Percentiles rank a stretch among this genome's conserved stretches.
Evolutionary conservation across 345 rosid species (phyloP).

Genomic region (Psidium guajava): DNA sequence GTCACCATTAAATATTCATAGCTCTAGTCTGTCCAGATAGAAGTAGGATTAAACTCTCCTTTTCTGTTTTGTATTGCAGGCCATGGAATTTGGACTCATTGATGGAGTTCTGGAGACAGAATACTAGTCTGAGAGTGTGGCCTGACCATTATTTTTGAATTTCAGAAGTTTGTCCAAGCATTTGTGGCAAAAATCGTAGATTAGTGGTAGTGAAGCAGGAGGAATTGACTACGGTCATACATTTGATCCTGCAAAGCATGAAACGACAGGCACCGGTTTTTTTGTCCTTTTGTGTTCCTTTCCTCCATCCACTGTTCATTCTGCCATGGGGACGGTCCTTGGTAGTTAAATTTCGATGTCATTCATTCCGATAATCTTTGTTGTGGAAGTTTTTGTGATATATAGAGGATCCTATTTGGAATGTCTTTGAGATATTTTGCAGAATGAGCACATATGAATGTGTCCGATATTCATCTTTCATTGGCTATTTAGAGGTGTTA

Average conservation of each 20-base stretch:
- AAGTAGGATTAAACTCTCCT: neutral
- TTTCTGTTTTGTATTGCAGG: constrained; percentile 29
- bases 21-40: neutral
- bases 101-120: constrained; percentile 80
- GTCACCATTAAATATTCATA: neutral
- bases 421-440: neutral
- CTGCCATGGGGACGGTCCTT: neutral
- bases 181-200: neutral
- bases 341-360: neutral
- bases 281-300: neutral
- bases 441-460: neutral
- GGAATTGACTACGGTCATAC: neutral
- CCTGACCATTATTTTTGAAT: neutral
- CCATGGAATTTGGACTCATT: constrained; percentile 77
- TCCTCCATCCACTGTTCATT: neutral
- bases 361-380: neutral
- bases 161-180: neutral
- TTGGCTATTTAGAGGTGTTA: neutral
- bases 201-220: neutral
- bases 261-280: neutral
- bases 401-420: neutral
- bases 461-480: neutral
- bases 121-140: constrained; percentile 22
- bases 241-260: neutral
- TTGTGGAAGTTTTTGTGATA: neutral